phyloP scores from a whole-genome alignment of 2,329 filamentous ascomycete species.

The Lachnellula subtilissima region DNA sequence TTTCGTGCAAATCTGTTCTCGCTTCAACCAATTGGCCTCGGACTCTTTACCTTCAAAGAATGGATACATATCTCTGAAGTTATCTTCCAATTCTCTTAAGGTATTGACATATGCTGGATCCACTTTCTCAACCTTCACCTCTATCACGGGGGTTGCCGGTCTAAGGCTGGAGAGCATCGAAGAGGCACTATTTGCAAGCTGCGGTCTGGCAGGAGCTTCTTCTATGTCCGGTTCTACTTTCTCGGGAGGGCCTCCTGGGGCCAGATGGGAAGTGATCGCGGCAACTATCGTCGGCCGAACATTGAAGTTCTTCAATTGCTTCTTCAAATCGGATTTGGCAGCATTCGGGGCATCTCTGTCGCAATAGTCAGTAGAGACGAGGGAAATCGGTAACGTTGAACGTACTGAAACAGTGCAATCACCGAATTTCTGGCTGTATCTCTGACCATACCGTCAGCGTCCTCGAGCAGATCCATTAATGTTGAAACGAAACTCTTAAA shows the following conservation, averaged over 20 bases:
- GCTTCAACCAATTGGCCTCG: constrained; percentile 84
- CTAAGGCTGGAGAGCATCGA: constrained; percentile 37
- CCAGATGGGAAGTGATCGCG: constrained; percentile 72
- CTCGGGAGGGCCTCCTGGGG: constrained; percentile 40
- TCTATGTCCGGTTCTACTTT: constrained; percentile 23
- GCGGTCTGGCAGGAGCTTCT: constrained; percentile 38
- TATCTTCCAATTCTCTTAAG: constrained; percentile 80
- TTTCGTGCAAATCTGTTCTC: constrained; percentile 75
- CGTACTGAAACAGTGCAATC: constrained; percentile 78
- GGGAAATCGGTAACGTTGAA: constrained; percentile 1
- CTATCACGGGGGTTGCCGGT: constrained; percentile 57
- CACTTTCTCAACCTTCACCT: constrained; percentile 62
- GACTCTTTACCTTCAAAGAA: constrained; percentile 84
- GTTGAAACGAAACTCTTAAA: constrained; percentile 80
- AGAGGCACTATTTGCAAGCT: constrained; percentile 48
- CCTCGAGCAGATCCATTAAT: constrained; percentile 82
- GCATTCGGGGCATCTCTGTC: constrained; percentile 68
- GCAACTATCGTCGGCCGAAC: constrained; percentile 82
- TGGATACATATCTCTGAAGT: constrained; percentile 73
- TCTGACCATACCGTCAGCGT: constrained; percentile 82
- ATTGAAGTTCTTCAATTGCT: constrained; percentile 76
- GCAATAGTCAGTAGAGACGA: constrained; percentile 2
- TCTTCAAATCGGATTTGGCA: constrained; percentile 85
- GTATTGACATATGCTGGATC: constrained; percentile 83
- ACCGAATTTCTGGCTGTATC: constrained; percentile 79